Evolutionary conservation across 176 grass and related monocot species (phyloP), one percentile per base, ranked within the genome.

Genomic region (Musa troglodytarum): DNA sequence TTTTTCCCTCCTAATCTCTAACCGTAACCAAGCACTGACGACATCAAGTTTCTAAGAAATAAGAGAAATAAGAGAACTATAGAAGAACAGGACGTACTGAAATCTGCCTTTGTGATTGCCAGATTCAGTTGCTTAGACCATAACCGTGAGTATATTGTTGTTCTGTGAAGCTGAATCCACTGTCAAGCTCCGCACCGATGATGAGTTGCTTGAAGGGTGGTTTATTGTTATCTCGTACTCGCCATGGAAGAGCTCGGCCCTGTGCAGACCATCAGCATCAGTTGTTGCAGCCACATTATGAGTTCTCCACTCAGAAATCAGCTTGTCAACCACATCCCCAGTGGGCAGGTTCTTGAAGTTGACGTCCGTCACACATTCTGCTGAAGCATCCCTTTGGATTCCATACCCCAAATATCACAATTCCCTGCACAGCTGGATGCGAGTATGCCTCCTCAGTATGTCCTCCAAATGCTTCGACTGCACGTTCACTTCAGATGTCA

Each of bases 321-420:
- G 85, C 25, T 68, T 83, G 83, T 98, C 95, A 10, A 98, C 95
- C 19, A 85, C 78, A 65, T 93, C 55, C 11, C 95, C 90, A 28
- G 79, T 74, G 9, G 90, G 84, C 29, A 85, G 82, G 86, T 98
- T 98, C 49, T 68, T 77, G 78, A 98, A 98, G 12, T 50, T 57
- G 77, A 82, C 88, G 82, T 98, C 86, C 0, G 94, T 93, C 75
- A 98, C 90, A 98, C 94, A 98, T 93, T 49, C 72, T 82, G 78
- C 93, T 28, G 26, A 28, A 86, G 58, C 95, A 98, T 0, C 86
- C 78, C 14, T 78, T 34, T 17, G 84, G 82, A 56, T 76, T 88
- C 88, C 95, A 89, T 59, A 83, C 90, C 52, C 77, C 50, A 90
- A 88, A 93, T 9, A 93, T 78, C 10, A 98, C 79, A 4, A 98